These are phyloP conservation scores for Saksenaea vasiformis DNA, from an alignment of 371 early-diverging fungal genomes.

Conservation along the genomic window DNA sequence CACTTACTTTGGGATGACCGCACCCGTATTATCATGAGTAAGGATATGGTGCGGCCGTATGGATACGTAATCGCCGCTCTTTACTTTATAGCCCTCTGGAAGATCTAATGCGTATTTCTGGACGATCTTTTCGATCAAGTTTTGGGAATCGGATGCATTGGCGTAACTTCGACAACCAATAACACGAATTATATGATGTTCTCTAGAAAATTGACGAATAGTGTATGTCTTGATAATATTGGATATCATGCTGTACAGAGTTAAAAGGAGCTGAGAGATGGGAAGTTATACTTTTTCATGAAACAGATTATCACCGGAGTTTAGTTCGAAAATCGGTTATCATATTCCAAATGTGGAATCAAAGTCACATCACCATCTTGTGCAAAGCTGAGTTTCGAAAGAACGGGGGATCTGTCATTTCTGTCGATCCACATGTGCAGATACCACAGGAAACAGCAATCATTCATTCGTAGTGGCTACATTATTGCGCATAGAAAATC, in stretches of 20 bases:
- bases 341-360: background rate
- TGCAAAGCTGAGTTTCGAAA: too few species aligned
- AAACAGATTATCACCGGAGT: constrained; percentile 3
- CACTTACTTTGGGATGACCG: constrained; percentile 86
- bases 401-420: too few species aligned
- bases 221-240: constrained; percentile 16
- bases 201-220: constrained; percentile 7
- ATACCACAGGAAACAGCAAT: too few species aligned
- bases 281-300: constrained; percentile 1
- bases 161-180: constrained; percentile 18
- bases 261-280: constrained; percentile 4
- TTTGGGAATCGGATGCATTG: constrained; percentile 63
- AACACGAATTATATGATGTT: background rate
- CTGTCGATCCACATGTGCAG: too few species aligned
- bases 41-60: constrained; percentile 90
- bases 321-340: background rate
- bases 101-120: constrained; percentile 85
- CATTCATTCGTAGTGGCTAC: too few species aligned
- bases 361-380: background rate
- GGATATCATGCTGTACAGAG: constrained; percentile 14
- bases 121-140: constrained; percentile 90
- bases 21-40: constrained; percentile 97
- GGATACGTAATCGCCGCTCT: constrained; percentile 89
- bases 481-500: too few species aligned
- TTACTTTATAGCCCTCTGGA: constrained; percentile 65